Percentiles rank a stretch among this genome's conserved stretches.
phyloP scores from a whole-genome alignment of 1,284 basidiomycete genomes.

The Trichosporon inkin region DNA sequence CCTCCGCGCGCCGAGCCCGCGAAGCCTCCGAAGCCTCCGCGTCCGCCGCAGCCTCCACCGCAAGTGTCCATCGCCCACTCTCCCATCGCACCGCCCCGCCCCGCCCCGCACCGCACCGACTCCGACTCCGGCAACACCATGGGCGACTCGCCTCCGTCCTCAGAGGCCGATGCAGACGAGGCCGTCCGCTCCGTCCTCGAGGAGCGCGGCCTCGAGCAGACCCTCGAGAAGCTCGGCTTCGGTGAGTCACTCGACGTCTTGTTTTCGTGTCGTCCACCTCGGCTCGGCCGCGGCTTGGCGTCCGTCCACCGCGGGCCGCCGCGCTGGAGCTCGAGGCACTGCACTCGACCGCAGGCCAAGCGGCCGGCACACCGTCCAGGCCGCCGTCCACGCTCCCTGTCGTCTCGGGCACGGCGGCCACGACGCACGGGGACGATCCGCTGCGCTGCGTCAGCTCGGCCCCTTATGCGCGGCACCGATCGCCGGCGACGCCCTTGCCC shows the following conservation, averaged over 20 bases:
- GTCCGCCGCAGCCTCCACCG: background rate
- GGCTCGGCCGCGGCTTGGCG: conserved; percentile 48
- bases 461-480: too few relatives aligned
- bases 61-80: background rate
- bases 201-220: conserved; percentile 71
- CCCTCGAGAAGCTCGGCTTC: conserved; percentile 85
- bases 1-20: background rate
- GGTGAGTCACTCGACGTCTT: conserved; percentile 55
- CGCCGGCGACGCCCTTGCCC: too few relatives aligned
- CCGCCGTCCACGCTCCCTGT: too few relatives aligned
- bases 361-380: too few relatives aligned
- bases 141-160: background rate
- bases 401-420: conserved; percentile 58
- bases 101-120: background rate
- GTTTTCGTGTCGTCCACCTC: background rate
- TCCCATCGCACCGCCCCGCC: background rate
- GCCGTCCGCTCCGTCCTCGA: conserved; percentile 19
- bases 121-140: too few relatives aligned
- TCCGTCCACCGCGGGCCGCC: too few relatives aligned
- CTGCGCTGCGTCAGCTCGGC: too few relatives aligned
- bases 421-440: too few relatives aligned
- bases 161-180: conserved; percentile 6
- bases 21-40: background rate
- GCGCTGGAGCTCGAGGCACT: too few relatives aligned
- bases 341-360: too few relatives aligned